Conservation (phyloP, 345 rosid genomes). For the Acer campestre region DNA sequence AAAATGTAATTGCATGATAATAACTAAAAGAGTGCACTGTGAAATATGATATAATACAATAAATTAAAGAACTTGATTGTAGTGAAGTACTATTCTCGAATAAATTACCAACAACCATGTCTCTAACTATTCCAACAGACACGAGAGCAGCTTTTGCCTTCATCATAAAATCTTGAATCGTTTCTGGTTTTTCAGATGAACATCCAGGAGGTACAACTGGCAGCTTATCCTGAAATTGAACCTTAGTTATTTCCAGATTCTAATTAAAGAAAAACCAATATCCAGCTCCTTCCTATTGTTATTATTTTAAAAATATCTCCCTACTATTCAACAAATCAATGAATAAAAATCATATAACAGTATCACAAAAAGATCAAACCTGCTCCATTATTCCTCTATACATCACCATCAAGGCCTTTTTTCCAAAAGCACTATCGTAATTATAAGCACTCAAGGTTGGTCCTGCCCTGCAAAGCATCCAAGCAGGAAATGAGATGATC, state of each 20-base stretch:
- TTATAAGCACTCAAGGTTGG: slow-evolving; percentile 93
- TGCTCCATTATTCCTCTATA: slow-evolving; percentile 96
- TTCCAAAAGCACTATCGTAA: slow-evolving; percentile 91
- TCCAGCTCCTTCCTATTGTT: slow-evolving; percentile 18
- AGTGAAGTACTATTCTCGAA: neutral
- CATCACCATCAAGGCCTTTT: slow-evolving; percentile 91
- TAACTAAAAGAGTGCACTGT: neutral
- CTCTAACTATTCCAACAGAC: slow-evolving; percentile 98
- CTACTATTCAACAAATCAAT: neutral
- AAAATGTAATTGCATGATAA: neutral
- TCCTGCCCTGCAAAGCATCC: slow-evolving; percentile 78
- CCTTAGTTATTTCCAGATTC: slow-evolving; percentile 25
- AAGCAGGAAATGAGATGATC: slow-evolving; percentile 22
- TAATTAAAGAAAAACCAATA: slow-evolving; percentile 8
- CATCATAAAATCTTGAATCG: slow-evolving; percentile 70
- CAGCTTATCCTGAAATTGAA: slow-evolving; percentile 69
- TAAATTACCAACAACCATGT: slow-evolving; percentile 68
- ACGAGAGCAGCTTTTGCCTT: slow-evolving; percentile 98
- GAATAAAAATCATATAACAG: slow-evolving; percentile 17
- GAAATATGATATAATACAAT: neutral
- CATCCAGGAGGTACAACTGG: slow-evolving; percentile 98
- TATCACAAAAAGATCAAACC: slow-evolving; percentile 41
- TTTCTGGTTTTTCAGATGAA: slow-evolving; percentile 81
- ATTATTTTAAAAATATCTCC: neutral
- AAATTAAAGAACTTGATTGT: slow-evolving; percentile 2